Evolutionary conservation across 352 stramenopile genomes (phyloP), one percentile per base, ranked within the genome.

Genomic region (Globisporangium cylindrosporum): DNA sequence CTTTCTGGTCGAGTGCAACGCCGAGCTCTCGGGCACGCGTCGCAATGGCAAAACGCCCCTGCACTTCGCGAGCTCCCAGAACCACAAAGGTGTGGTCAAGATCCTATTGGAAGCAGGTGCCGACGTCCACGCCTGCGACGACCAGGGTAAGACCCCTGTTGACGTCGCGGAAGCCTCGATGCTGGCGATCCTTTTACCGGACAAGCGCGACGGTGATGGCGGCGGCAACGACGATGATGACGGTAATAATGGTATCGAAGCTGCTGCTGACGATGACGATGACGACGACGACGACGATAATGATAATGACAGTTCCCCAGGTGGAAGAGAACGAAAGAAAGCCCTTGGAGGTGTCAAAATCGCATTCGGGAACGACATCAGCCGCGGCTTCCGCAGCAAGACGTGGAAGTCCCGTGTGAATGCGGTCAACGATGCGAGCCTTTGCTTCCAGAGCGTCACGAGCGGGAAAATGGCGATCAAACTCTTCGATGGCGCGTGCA

Each of bases 1-100:
- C 29, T 95, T 95, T 69, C 67, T 93, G 1, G 82, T 93, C 9
- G 88, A 95, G 56, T 95, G 85, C 74, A 95, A 95, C 46, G 88
- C 88, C 0, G 82, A 91, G 32, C 59, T 95, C 6, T 81, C 77
- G 0, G 88, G 85, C 3, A 88, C 83, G 0, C 64, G 80, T 1
- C 70, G 84, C 1, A 92, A 95, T 63, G 82, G 82, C n/a, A 89
- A 91, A 56, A 93, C 85, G 12, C 72, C 88, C 2, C 61, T 95
- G 20, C 85, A 93, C 63, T 89, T 92, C 29, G 85, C 88, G 3
- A 84, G 79, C 51, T 72, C 76, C 4, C 77, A 93, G 61, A 89
- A 79, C 46, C 88, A 91, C 69, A 69, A 73, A 36, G 65, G 55
- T 3, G 84, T 93, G 20, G 80, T 91, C 10, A 86, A 86, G 58